Evolutionary conservation across 106 monocot species (phyloP).

Genomic region (Platanthera guangdongensis): DNA sequence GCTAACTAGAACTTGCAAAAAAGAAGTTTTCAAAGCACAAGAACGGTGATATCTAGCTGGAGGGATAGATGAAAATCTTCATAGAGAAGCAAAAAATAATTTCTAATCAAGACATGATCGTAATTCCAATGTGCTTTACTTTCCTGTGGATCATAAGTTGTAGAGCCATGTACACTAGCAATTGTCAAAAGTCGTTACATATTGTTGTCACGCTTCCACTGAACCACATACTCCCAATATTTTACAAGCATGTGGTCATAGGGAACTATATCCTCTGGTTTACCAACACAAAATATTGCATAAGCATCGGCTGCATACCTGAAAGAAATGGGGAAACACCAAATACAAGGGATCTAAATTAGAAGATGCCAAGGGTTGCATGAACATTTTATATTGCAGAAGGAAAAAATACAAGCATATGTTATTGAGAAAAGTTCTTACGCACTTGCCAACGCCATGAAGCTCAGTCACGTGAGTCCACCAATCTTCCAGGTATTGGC

Average conservation of each 20-base stretch:
- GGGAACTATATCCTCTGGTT: conserved; percentile 33
- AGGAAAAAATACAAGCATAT: neutral
- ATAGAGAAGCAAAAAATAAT: too few relatives aligned
- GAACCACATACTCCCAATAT: conserved; percentile 35
- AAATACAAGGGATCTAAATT: neutral
- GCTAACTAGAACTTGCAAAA: too few relatives aligned
- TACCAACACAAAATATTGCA: conserved; percentile 55
- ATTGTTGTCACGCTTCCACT: neutral
- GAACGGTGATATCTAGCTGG: too few relatives aligned
- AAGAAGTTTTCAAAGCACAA: too few relatives aligned
- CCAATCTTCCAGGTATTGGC: conserved; percentile 19
- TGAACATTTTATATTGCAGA: neutral
- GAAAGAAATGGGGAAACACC: neutral
- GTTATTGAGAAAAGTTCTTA: neutral
- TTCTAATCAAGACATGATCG: too few relatives aligned
- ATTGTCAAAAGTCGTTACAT: neutral
- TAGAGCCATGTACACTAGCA: neutral
- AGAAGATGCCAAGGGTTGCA: neutral
- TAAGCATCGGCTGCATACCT: conserved; percentile 75
- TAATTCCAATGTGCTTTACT: neutral
- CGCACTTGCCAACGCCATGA: conserved; percentile 55
- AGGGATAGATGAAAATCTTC: too few relatives aligned
- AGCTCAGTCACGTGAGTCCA: conserved; percentile 62
- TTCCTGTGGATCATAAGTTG: neutral
- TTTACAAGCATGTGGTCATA: conserved; percentile 42